Conservation (phyloP, 768 basidiomycete species). For the Amanita muscaria region DNA sequence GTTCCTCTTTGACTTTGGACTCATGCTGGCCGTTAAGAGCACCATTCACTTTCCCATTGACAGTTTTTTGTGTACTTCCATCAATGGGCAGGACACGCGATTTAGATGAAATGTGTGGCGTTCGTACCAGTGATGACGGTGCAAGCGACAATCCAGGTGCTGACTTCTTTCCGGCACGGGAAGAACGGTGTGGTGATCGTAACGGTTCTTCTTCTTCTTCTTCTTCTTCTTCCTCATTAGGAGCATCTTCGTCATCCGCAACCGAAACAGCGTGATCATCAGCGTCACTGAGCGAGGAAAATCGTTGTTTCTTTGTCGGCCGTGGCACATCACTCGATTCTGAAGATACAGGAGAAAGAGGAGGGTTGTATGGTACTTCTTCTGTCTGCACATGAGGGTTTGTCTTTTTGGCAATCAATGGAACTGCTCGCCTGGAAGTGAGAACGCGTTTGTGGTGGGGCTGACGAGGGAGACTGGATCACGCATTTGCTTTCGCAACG, state of each 20-base stretch:
- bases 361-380: constrained; percentile 23
- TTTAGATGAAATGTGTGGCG: constrained; percentile 47
- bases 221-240: constrained; percentile 41
- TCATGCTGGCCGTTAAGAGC: constrained; percentile 31
- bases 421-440: constrained; percentile 42
- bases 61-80: constrained; percentile 23
- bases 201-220: constrained; percentile 24
- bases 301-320: constrained; percentile 42
- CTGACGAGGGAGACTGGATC: constrained; percentile 42
- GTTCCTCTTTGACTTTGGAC: constrained; percentile 64
- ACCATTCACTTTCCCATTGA: constrained; percentile 35
- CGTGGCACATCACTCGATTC: constrained; percentile 38
- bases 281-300: constrained; percentile 45
- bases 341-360: constrained; percentile 41
- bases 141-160: constrained; percentile 25
- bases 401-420: constrained; percentile 7
- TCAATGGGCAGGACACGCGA: constrained; percentile 33
- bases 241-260: constrained; percentile 32
- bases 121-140: constrained; percentile 29
- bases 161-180: constrained; percentile 33
- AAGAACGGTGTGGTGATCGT: not conserved
- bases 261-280: constrained; percentile 23
- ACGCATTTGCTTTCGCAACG: constrained; percentile 64
- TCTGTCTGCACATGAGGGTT: constrained; percentile 15
- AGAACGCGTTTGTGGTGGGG: constrained; percentile 34